phyloP scores from a whole-genome alignment of 257 asterid species.

The Mitragyna speciosa region DNA sequence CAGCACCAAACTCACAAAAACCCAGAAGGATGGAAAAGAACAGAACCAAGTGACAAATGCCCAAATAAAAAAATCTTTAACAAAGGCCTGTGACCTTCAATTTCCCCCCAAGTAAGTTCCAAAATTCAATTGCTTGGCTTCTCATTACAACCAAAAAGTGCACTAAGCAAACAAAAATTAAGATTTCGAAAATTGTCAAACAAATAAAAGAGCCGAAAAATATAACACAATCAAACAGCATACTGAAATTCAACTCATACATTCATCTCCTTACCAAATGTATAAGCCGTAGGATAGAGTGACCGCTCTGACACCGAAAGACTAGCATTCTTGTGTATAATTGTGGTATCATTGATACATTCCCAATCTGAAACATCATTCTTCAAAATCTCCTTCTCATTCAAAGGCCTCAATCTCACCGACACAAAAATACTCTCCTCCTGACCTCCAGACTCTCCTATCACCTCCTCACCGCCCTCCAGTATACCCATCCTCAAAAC shows the following conservation, averaged over 20 bases:
- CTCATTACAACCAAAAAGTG: not conserved
- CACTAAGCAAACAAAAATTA: not conserved
- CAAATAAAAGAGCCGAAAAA: not conserved
- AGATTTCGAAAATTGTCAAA: not conserved
- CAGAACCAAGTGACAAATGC: not conserved
- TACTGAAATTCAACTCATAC: not conserved
- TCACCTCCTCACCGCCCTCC: conserved; percentile 35
- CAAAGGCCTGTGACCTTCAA: not conserved
- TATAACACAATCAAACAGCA: not conserved
- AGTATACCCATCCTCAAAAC: conserved; percentile 20
- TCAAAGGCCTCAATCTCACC: conserved; percentile 89
- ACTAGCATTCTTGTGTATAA: conserved; percentile 69
- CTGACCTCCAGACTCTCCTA: conserved; percentile 24
- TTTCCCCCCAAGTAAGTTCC: not conserved
- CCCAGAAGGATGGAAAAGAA: not conserved
- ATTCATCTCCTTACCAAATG: conserved; percentile 65
- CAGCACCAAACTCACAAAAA: not conserved
- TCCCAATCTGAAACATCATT: conserved; percentile 96
- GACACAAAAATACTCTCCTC: conserved; percentile 91
- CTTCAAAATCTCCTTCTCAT: conserved; percentile 63
- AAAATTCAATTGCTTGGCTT: not conserved
- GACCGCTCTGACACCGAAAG: conserved; percentile 77
- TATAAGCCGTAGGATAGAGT: conserved; percentile 76
- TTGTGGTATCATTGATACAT: conserved; percentile 72
- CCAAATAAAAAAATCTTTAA: not conserved